These are phyloP conservation scores for Balansia obtecta DNA, from an alignment of 2,329 filamentous ascomycete species.

Conservation along the genomic window DNA sequence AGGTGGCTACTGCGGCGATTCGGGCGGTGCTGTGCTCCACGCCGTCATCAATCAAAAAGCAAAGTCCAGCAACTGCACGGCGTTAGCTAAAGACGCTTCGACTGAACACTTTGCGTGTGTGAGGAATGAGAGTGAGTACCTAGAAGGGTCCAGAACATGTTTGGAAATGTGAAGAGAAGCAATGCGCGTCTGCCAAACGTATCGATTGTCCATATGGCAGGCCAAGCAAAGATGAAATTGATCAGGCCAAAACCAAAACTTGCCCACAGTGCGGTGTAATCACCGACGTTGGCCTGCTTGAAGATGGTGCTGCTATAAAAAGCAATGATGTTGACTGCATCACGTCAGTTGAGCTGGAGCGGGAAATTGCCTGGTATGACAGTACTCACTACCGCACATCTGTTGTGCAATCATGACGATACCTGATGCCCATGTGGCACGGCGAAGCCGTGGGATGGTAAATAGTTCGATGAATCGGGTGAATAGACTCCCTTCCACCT, in stretches of 20 bases:
- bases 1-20: conserved; percentile 21
- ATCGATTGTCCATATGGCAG: conserved; percentile 21
- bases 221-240: conserved; percentile 16
- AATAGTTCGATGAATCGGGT: conserved; percentile 44
- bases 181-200: conserved; percentile 12
- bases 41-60: conserved; percentile 12
- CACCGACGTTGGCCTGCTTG: conserved; percentile 23
- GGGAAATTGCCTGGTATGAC: background rate
- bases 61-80: conserved; percentile 15
- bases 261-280: conserved; percentile 17
- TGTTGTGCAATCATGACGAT: conserved; percentile 57
- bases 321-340: conserved; percentile 32
- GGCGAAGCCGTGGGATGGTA: conserved; percentile 42
- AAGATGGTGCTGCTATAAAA: conserved; percentile 14
- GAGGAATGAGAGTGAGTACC: conserved; percentile 3
- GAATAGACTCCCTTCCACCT: conserved; percentile 29
- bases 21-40: conserved; percentile 8
- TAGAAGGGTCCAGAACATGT: conserved; percentile 19
- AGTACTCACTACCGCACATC: conserved; percentile 36
- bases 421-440: conserved; percentile 53
- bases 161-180: conserved; percentile 21
- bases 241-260: conserved; percentile 20
- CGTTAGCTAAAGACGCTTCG: background rate
- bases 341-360: too few relatives aligned
- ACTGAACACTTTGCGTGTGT: background rate